Evolutionary conservation across 2,329 filamentous ascomycete genomes (phyloP), one percentile per base, ranked within the genome.

Genomic region (Exophiala aquamarina): DNA sequence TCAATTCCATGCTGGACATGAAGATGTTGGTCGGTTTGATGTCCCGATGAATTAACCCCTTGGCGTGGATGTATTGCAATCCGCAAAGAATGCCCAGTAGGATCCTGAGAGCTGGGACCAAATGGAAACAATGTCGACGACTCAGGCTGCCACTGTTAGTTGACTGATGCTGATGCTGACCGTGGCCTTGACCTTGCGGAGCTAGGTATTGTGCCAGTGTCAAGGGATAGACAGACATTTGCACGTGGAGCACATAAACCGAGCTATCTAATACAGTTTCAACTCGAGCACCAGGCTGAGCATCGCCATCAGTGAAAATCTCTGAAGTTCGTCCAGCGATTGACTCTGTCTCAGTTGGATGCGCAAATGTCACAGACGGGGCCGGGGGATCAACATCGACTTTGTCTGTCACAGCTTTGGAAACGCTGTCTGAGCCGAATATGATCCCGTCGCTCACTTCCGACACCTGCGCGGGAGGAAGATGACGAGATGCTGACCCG

Each of bases 1-100:
- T 20, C 2, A 63, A 60, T 3, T 59, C 63, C 14, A 70, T 64
- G n/a, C 73, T 61, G 2, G 77, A 78, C 0, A 87, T 67, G 63
- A 87, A 85, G 20, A 87, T 78, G 55, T 87, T 87, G 3, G 77
- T 79, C 1, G 83, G 83, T 58, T 87, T 87, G 17, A 87, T 69
- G 58, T 87, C 83, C 8, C 83, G 78, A 57, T 87, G 83, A 0
- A 85, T 74, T 38, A 86, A 77, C 4, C 73, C 72, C 49, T 80
- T 72, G 0, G 70, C 66, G 56, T 87, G 83, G 2, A 86, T 70
- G 57, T 87, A 86, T 47, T 82, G 74, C 3, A 86, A 75, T 1
- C 83, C 83, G 7, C 81, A 76, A 1, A 85, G 65, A 21, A 86
- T 77, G 1, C 74, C 74, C 10, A 77, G 64, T n/a, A 86, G 68